Evolutionary conservation across 371 early-diverging fungal genomes (phyloP), one percentile per base, ranked within the genome.

Genomic region (Zancudomyces culisetae): DNA sequence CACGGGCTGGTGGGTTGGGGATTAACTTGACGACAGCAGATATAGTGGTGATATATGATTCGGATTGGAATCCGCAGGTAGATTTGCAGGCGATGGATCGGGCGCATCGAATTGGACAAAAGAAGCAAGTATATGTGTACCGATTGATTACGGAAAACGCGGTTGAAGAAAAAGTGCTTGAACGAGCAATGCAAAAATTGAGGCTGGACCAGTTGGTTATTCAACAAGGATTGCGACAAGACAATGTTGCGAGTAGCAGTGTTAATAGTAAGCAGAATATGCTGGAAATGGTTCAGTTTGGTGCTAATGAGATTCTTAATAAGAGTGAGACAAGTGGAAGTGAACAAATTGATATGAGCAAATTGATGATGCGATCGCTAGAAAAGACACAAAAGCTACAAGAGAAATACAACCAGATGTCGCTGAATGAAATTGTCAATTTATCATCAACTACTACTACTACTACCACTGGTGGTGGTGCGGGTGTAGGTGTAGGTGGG

Each of bases 91-190:
- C 93, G 8, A 75, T 78, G 71, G 98, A 98, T 68, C 85, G 99
- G 55, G 99, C 98, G 8, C 99, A 99, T 73, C 87, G 99, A 68
- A 95, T 99, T 52, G 99, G 99, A 2, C 99, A 99, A 64, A 96
- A 81, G 42, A 96, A 96, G 63, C 92, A 93, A 58, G 99, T 99
- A 20, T 78, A 83, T 55, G 97, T 99, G 3, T 98, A 88, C 68
- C 74, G 98, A 49, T 86, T 99, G 51, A 85, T 99, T n/a, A 85
- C 94, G 20, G 96, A 95, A 69, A 80, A 81, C 51, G 87, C 98
- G 1, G 86, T 99, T 57, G 99, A 99, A 66, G 98, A 98, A 63
- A 96, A 89, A 65, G 87, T 98, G 1, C 66, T 98, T 27, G 91
- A 97, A 62, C 77, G 88, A 49, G 96, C 98, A 18, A 83, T 93